Evolutionary conservation across 108 stramenopile species (phyloP).

Genomic region (Phaeodactylum tricornutum): DNA sequence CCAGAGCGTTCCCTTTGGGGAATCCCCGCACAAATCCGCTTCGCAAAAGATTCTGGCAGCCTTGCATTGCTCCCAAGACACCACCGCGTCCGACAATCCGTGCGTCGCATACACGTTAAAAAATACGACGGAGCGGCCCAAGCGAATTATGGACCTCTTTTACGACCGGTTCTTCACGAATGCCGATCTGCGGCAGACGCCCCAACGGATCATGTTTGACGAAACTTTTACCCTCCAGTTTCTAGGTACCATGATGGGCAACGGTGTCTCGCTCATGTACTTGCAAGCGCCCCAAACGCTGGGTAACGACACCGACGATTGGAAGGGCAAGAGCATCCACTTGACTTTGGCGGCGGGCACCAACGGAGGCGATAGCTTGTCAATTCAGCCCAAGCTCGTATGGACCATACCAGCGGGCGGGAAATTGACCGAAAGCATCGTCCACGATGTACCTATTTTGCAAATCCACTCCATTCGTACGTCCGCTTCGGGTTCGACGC

Average conservation of each 20-base stretch:
- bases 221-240: slow-evolving; percentile 11
- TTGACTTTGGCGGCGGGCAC: slow-evolving; percentile 1
- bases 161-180: slow-evolving; percentile 3
- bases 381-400: slow-evolving; percentile 36
- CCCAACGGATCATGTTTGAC: slow-evolving; percentile 5
- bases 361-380: neutral
- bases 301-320: slow-evolving; percentile 3
- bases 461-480: slow-evolving; percentile 41
- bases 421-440: slow-evolving; percentile 24
- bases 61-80: too few relatives aligned
- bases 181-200: neutral
- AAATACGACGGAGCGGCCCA: too few relatives aligned
- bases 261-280: slow-evolving; percentile 3
- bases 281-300: slow-evolving; percentile 4
- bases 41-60: too few relatives aligned
- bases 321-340: slow-evolving; percentile 5
- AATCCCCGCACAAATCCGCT: too few relatives aligned
- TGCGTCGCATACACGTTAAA: too few relatives aligned
- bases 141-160: slow-evolving; percentile 1
- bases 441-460: too few relatives aligned
- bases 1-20: too few relatives aligned
- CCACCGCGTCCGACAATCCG: too few relatives aligned
- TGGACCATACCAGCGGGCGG: slow-evolving; percentile 52
- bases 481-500: slow-evolving; percentile 3
- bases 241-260: neutral